A percentile compares a stretch with the other conserved stretches of the same genome.
Evolutionary conservation across 2,329 filamentous ascomycete species (phyloP).

Genomic region (Beauveria sp.): DNA sequence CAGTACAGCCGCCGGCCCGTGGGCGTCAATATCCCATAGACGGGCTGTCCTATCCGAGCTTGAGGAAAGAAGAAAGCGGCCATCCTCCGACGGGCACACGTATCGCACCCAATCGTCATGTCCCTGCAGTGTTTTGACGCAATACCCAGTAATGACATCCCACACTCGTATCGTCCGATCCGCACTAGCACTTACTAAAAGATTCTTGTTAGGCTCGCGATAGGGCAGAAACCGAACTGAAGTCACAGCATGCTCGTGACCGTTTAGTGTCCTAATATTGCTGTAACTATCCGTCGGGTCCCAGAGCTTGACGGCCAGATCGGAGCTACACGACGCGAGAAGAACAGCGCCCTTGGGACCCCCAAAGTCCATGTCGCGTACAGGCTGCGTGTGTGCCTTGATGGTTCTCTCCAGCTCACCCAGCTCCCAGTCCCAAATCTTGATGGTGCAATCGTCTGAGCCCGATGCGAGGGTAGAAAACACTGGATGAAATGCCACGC

Average conservation of each 20-base stretch:
- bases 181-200: constrained; percentile 77
- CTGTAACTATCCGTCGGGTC: constrained; percentile 89
- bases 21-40: constrained; percentile 72
- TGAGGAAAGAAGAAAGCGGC: constrained; percentile 72
- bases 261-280: constrained; percentile 82
- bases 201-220: constrained; percentile 69
- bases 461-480: constrained; percentile 87
- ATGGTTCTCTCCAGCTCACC: constrained; percentile 85
- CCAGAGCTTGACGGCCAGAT: constrained; percentile 92
- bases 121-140: constrained; percentile 76
- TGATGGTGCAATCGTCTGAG: constrained; percentile 88
- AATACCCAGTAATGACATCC: constrained; percentile 90
- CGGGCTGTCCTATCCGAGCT: constrained; percentile 76
- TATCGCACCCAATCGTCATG: constrained; percentile 87
- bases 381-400: constrained; percentile 84
- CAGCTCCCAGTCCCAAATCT: constrained; percentile 95
- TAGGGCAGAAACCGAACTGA: constrained; percentile 80
- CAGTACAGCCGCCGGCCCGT: constrained; percentile 60
- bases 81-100: constrained; percentile 74
- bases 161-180: constrained; percentile 82
- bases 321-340: constrained; percentile 66
- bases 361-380: constrained; percentile 84
- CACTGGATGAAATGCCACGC: constrained; percentile 84
- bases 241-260: constrained; percentile 87
- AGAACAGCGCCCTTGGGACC: constrained; percentile 68